A percentile compares a stretch with the other conserved stretches of the same genome.
These are phyloP conservation scores for Sporisorium exsertum DNA, from an alignment of 1,284 basidiomycete species.

Conservation along the genomic window DNA sequence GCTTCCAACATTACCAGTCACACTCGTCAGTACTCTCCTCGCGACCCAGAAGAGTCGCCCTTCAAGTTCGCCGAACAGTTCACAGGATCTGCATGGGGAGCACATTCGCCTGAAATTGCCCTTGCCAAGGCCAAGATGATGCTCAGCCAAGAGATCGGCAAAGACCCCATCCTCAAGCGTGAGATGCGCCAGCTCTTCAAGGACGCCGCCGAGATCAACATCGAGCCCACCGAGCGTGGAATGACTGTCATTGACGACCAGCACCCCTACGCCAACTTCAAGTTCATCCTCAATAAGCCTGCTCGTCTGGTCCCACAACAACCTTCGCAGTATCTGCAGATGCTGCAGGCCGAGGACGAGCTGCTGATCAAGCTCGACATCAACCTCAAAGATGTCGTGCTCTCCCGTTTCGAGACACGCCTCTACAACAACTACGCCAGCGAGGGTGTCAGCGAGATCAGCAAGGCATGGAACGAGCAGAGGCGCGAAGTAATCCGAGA, in stretches of 20 bases:
- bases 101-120: constrained; percentile 48
- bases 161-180: constrained; percentile 88
- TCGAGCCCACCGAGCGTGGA: constrained; percentile 91
- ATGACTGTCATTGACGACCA: constrained; percentile 87
- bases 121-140: constrained; percentile 79
- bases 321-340: constrained; percentile 84
- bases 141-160: constrained; percentile 88
- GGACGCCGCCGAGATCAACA: constrained; percentile 81
- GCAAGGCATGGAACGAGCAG: constrained; percentile 92
- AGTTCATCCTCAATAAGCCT: constrained; percentile 88
- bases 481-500: constrained; percentile 83
- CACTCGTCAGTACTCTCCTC: constrained; percentile 75
- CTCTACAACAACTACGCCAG: constrained; percentile 86
- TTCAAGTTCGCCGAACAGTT: constrained; percentile 63
- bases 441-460: constrained; percentile 85
- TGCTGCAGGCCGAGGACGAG: constrained; percentile 89
- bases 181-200: constrained; percentile 84
- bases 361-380: constrained; percentile 84
- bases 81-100: constrained; percentile 54
- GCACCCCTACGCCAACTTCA: constrained; percentile 93
- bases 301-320: constrained; percentile 75
- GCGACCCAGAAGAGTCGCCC: constrained; percentile 71
- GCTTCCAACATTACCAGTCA: constrained; percentile 80
- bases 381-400: constrained; percentile 71
- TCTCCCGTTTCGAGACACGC: constrained; percentile 53